phyloP scores from a whole-genome alignment of 192 early-diverging fungal species.

The Backusella mclennaniae region DNA sequence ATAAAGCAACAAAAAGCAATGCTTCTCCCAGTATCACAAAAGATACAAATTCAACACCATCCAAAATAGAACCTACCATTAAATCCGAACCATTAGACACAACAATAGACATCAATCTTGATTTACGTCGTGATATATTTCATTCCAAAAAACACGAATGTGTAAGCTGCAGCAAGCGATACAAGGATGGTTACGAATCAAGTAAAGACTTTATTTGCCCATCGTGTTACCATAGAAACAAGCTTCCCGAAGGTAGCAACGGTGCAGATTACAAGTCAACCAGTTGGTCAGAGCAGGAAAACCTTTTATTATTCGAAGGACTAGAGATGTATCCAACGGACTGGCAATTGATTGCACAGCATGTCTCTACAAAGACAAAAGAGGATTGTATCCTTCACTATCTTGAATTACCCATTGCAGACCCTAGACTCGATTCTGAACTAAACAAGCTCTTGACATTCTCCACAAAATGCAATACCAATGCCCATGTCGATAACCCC shows the following conservation, averaged over 20 bases:
- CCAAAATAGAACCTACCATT: not conserved
- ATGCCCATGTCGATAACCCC: conserved; percentile 73
- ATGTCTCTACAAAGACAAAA: conserved; percentile 85
- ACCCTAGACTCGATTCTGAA: conserved; percentile 63
- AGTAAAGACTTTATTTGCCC: not conserved
- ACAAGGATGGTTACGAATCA: not conserved
- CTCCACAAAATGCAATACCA: conserved; percentile 45
- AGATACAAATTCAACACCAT: not conserved
- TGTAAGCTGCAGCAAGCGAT: not conserved
- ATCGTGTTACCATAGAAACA: not conserved
- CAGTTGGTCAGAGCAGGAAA: conserved; percentile 90
- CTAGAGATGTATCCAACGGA: conserved; percentile 92
- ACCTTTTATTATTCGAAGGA: conserved; percentile 86
- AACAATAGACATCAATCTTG: conserved; percentile 21
- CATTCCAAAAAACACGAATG: not conserved
- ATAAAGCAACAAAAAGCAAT: not conserved
- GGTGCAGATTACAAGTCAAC: conserved; percentile 20
- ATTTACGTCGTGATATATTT: conserved; percentile 10
- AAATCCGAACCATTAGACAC: not conserved
- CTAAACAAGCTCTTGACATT: conserved; percentile 62
- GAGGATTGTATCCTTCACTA: conserved; percentile 94
- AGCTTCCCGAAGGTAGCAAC: not conserved
- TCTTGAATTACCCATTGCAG: conserved; percentile 87
- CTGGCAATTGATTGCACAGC: conserved; percentile 89
- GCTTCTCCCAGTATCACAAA: not conserved